Evolutionary conservation across 495 filamentous ascomycete genomes (phyloP).

Genomic region (Aspergillus leporis): DNA sequence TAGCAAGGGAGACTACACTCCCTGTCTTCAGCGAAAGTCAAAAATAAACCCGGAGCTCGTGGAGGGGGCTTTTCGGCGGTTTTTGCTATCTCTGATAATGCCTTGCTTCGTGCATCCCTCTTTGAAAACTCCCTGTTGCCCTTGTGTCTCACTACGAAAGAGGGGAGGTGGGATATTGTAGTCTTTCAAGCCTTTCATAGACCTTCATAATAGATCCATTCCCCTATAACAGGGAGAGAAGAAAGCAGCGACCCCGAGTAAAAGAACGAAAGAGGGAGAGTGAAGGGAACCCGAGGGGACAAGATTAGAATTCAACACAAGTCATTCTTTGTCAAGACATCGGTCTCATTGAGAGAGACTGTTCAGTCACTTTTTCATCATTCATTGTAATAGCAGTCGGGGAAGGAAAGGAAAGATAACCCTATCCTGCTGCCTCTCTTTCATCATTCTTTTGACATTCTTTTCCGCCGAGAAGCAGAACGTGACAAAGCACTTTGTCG

Average conservation of each 20-base stretch:
- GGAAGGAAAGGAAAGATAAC: background rate
- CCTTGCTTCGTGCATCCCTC: slow-evolving; percentile 28
- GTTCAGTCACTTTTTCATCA: slow-evolving; percentile 10
- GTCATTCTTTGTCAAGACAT: slow-evolving; percentile 10
- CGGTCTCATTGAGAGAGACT: slow-evolving; percentile 11
- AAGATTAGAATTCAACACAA: background rate
- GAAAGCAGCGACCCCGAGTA: background rate
- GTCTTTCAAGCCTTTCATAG: slow-evolving; percentile 5
- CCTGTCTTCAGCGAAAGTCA: background rate
- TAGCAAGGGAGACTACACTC: background rate
- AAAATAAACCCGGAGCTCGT: slow-evolving; percentile 15
- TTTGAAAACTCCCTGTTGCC: slow-evolving; percentile 16
- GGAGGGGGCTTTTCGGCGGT: slow-evolving; percentile 7
- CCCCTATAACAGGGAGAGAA: slow-evolving; percentile 15
- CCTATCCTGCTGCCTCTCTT: too few relatives aligned
- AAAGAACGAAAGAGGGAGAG: slow-evolving; percentile 16
- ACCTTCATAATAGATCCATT: slow-evolving; percentile 20
- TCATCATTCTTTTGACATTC: background rate
- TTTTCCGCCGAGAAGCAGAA: background rate
- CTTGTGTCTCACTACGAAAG: slow-evolving; percentile 19
- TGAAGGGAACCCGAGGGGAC: slow-evolving; percentile 10
- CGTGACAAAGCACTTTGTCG: slow-evolving; percentile 2
- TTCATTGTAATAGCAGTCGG: background rate
- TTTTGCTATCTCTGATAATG: slow-evolving; percentile 11
- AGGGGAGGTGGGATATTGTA: background rate